Evolutionary conservation across 352 stramenopile genomes (phyloP).

Genomic region (Phytophthora sansomeana): DNA sequence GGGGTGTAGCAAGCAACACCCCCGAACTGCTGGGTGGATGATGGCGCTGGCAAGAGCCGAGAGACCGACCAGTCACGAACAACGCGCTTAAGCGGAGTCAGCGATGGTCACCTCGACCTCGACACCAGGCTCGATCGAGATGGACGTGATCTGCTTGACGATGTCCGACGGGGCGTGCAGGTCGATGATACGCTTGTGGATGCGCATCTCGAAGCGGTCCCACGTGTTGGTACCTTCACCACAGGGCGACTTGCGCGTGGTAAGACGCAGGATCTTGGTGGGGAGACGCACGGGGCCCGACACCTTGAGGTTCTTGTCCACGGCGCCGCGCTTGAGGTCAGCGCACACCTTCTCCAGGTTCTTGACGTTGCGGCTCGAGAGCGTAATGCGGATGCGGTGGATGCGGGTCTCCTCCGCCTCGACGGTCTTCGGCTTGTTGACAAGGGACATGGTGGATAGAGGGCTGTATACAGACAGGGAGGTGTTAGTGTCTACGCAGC

Average conservation of each 20-base stretch:
- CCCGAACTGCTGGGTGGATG: slow-evolving; percentile 11
- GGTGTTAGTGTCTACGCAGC: slow-evolving; percentile 16
- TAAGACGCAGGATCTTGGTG: slow-evolving; percentile 99
- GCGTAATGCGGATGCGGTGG: slow-evolving; percentile 99
- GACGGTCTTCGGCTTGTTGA: slow-evolving; percentile 90
- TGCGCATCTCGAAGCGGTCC: slow-evolving; percentile 99
- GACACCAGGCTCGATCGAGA: slow-evolving; percentile 99
- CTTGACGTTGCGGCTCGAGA: slow-evolving; percentile 99
- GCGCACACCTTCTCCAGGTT: slow-evolving; percentile 99
- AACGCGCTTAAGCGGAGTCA: slow-evolving; percentile 83
- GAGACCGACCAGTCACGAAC: slow-evolving; percentile 14
- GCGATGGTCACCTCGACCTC: slow-evolving; percentile 99
- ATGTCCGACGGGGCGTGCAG: slow-evolving; percentile 98
- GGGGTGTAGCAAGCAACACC: slow-evolving; percentile 15
- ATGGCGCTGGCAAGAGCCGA: slow-evolving; percentile 7
- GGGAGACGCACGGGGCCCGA: slow-evolving; percentile 98
- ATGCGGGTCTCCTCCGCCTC: slow-evolving; percentile 89
- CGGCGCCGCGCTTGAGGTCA: slow-evolving; percentile 97
- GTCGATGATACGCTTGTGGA: slow-evolving; percentile 99
- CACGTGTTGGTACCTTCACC: slow-evolving; percentile 99
- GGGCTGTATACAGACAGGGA: slow-evolving; percentile 48
- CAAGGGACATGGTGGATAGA: slow-evolving; percentile 92
- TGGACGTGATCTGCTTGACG: slow-evolving; percentile 99
- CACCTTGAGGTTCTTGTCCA: slow-evolving; percentile 99
- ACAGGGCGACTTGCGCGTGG: slow-evolving; percentile 99